Conservation (phyloP, 495 filamentous ascomycete genomes). For the Aspergillus cristatus region DNA sequence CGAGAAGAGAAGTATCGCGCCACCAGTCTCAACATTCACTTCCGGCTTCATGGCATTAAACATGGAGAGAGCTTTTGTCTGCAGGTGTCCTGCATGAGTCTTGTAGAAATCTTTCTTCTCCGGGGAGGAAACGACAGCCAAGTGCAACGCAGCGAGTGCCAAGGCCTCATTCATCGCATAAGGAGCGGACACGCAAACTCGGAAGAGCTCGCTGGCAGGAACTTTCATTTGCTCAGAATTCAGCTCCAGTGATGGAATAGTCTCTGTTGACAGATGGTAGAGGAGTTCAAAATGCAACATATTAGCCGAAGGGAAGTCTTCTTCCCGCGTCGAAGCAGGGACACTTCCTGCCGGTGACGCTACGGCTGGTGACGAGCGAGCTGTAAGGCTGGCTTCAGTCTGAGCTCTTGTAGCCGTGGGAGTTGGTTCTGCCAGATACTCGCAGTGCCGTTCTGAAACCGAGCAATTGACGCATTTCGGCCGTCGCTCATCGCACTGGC, state of each 20-base stretch:
- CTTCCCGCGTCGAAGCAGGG: neutral
- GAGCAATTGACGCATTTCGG: slow-evolving; percentile 28
- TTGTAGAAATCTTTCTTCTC: slow-evolving; percentile 24
- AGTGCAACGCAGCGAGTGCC: slow-evolving; percentile 34
- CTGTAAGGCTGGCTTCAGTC: too few species aligned
- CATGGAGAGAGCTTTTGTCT: slow-evolving; percentile 35
- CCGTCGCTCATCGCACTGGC: slow-evolving; percentile 27
- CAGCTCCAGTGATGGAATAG: neutral
- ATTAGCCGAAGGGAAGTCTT: slow-evolving; percentile 15
- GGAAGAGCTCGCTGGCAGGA: slow-evolving; percentile 2
- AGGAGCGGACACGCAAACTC: slow-evolving; percentile 15
- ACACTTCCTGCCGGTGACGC: neutral
- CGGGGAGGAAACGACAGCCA: slow-evolving; percentile 22
- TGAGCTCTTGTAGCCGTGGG: neutral
- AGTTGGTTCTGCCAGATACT: slow-evolving; percentile 7
- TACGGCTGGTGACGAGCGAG: slow-evolving; percentile 2
- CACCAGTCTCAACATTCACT: slow-evolving; percentile 25
- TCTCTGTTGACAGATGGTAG: slow-evolving; percentile 16
- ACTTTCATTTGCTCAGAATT: neutral
- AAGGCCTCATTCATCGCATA: slow-evolving; percentile 38
- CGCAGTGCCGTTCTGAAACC: slow-evolving; percentile 18
- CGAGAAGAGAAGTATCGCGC: slow-evolving; percentile 41
- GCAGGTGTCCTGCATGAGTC: slow-evolving; percentile 37
- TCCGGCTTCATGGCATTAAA: slow-evolving; percentile 25
- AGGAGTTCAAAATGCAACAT: slow-evolving; percentile 25